These are phyloP conservation scores for Penicillium sp. DNA, from an alignment of 2,329 filamentous ascomycete species.

Conservation along the genomic window DNA sequence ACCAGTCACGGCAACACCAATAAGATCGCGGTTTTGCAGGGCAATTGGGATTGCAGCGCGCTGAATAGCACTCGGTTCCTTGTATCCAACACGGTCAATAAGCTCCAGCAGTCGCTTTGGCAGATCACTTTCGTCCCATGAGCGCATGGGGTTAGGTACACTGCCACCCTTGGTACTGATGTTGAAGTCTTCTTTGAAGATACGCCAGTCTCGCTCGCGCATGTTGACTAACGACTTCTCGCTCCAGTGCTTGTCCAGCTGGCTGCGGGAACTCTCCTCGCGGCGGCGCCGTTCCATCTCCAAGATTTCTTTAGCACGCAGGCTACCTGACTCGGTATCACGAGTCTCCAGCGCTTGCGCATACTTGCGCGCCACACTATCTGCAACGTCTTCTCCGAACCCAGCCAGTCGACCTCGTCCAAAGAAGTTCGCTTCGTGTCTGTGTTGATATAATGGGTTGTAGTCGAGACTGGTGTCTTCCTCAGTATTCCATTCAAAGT, in stretches of 20 bases:
- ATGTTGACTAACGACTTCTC: constrained; percentile 91
- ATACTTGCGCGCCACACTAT: constrained; percentile 54
- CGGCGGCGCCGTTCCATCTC: constrained; percentile 79
- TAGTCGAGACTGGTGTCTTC: constrained; percentile 87
- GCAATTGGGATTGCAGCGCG: constrained; percentile 94
- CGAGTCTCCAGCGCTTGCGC: constrained; percentile 69
- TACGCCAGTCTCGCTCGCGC: constrained; percentile 97
- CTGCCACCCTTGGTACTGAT: constrained; percentile 89
- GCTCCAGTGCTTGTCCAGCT: constrained; percentile 90
- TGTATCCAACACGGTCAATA: constrained; percentile 81
- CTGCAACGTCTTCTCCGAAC: constrained; percentile 59
- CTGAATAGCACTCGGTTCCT: constrained; percentile 87
- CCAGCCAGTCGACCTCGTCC: constrained; percentile 67
- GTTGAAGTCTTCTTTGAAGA: constrained; percentile 99
- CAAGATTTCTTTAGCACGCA: constrained; percentile 74
- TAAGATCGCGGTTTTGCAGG: constrained; percentile 87
- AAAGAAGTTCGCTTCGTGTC: constrained; percentile 66
- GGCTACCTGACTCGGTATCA: constrained; percentile 71
- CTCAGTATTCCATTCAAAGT: constrained; percentile 94
- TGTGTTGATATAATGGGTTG: constrained; percentile 74
- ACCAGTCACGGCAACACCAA: constrained; percentile 95
- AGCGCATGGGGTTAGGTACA: constrained; percentile 95
- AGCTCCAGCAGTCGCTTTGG: constrained; percentile 77
- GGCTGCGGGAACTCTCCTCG: constrained; percentile 69
- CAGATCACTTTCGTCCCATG: constrained; percentile 80